Percentiles rank a stretch among this genome's conserved stretches.
phyloP scores from a whole-genome alignment of 2,329 filamentous ascomycete genomes.

The Arthrobotrys conoides region DNA sequence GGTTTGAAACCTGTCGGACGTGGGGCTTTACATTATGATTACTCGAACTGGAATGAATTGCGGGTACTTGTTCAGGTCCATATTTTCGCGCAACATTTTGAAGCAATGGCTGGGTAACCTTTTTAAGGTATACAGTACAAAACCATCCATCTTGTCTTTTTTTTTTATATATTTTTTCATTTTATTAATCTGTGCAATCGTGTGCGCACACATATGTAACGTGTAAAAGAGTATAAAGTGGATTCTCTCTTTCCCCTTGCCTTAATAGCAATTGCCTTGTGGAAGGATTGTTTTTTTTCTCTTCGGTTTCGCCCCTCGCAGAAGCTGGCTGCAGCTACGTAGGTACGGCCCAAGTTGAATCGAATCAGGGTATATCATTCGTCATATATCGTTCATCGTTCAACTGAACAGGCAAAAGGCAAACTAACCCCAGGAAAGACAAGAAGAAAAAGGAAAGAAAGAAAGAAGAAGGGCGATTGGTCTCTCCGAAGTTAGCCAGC shows the following conservation, averaged over 20 bases:
- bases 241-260: conserved; percentile 8
- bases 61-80: conserved; percentile 22
- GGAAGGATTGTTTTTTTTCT: conserved; percentile 11
- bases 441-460: conserved; percentile 5
- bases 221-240: not conserved
- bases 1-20: conserved; percentile 9
- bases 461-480: not conserved
- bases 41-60: conserved; percentile 27
- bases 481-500: conserved; percentile 17
- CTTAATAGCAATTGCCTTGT: not conserved
- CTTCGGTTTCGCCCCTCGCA: conserved; percentile 47
- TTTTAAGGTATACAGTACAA: not conserved
- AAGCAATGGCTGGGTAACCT: conserved; percentile 45
- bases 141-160: conserved; percentile 17
- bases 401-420: conserved; percentile 50
- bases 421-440: conserved; percentile 30
- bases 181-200: not conserved
- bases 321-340: conserved; percentile 34
- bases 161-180: not conserved
- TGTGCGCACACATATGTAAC: not conserved
- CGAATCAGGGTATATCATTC: conserved; percentile 55
- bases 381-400: conserved; percentile 43
- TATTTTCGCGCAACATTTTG: conserved; percentile 43
- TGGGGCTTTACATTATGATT: conserved; percentile 18
- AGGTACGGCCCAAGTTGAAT: conserved; percentile 33